Conservation (phyloP, 805 yeast species). For the Kodamaea laetipori region DNA sequence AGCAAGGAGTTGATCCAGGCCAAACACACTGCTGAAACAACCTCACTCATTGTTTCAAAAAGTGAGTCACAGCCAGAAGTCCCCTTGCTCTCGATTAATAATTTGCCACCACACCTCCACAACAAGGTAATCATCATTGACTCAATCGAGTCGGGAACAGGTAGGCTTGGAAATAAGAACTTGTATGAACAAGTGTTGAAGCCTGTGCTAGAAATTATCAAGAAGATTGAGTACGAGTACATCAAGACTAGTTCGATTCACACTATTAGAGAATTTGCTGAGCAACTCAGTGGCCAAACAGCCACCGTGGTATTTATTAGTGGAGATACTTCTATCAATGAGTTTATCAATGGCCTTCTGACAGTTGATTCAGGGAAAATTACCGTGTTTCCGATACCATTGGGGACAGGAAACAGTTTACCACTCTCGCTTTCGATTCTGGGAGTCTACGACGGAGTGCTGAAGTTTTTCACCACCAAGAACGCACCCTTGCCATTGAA, state of each 20-base stretch:
- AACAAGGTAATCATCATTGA: constrained; percentile 42
- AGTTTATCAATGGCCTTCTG: constrained; percentile 59
- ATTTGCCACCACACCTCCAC: constrained; percentile 10
- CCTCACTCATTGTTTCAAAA: constrained; percentile 3
- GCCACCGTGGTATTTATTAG: constrained; percentile 63
- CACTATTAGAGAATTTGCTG: constrained; percentile 46
- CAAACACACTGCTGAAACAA: constrained; percentile 4
- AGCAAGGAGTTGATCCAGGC: constrained; percentile 10
- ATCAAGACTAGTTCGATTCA: constrained; percentile 42
- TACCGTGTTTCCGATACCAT: constrained; percentile 53
- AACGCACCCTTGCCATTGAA: constrained; percentile 37
- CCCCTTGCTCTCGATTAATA: not conserved
- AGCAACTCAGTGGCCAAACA: constrained; percentile 18
- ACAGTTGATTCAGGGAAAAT: constrained; percentile 13
- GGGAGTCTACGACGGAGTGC: constrained; percentile 31
- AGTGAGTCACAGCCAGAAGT: constrained; percentile 1
- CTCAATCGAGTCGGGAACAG: constrained; percentile 52
- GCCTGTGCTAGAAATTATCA: constrained; percentile 48
- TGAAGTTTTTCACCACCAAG: constrained; percentile 34
- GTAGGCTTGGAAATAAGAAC: constrained; percentile 32
- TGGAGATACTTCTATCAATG: constrained; percentile 86
- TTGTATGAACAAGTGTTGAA: constrained; percentile 45
- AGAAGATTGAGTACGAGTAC: constrained; percentile 37
- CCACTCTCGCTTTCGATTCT: constrained; percentile 57
- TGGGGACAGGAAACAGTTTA: constrained; percentile 88